phyloP scores from a whole-genome alignment of 768 basidiomycete genomes.

The Xerocomellus intermedius region DNA sequence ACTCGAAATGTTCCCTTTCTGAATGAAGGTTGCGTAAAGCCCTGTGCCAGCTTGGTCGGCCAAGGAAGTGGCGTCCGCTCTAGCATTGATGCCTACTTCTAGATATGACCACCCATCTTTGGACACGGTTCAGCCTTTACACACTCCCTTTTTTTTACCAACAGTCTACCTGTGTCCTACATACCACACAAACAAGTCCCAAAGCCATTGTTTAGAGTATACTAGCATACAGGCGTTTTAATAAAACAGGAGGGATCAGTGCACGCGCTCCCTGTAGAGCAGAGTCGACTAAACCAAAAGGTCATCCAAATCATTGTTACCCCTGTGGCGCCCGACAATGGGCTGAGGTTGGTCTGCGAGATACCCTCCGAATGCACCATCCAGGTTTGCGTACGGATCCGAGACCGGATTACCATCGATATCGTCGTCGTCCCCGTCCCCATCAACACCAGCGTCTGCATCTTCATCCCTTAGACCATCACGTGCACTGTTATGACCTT shows the following conservation, averaged over 20 bases:
- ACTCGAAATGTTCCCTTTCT: not conserved
- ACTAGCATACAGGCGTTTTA: constrained; percentile 1
- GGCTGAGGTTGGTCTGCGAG: constrained; percentile 71
- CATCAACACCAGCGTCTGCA: constrained; percentile 25
- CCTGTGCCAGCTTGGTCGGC: not conserved
- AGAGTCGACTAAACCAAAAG: constrained; percentile 50
- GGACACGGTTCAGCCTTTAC: not conserved
- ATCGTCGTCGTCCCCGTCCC: constrained; percentile 43
- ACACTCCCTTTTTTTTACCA: not conserved
- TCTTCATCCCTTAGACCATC: constrained; percentile 27
- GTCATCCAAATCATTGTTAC: constrained; percentile 59
- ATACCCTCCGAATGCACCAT: constrained; percentile 72
- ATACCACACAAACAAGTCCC: constrained; percentile 9
- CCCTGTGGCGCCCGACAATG: constrained; percentile 41
- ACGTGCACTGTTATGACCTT: constrained; percentile 1
- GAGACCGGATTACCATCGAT: constrained; percentile 29
- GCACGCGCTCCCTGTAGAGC: not conserved
- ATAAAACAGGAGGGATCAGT: not conserved
- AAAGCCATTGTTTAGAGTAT: not conserved
- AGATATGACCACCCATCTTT: not conserved
- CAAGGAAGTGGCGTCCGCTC: not conserved
- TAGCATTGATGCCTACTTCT: not conserved
- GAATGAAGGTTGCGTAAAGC: not conserved
- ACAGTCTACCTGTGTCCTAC: not conserved
- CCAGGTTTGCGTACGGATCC: constrained; percentile 86